A percentile compares a stretch with the other conserved stretches of the same genome.
Conservation (phyloP, 1,284 basidiomycete species). For the Cutaneotrichosporon sp. region DNA sequence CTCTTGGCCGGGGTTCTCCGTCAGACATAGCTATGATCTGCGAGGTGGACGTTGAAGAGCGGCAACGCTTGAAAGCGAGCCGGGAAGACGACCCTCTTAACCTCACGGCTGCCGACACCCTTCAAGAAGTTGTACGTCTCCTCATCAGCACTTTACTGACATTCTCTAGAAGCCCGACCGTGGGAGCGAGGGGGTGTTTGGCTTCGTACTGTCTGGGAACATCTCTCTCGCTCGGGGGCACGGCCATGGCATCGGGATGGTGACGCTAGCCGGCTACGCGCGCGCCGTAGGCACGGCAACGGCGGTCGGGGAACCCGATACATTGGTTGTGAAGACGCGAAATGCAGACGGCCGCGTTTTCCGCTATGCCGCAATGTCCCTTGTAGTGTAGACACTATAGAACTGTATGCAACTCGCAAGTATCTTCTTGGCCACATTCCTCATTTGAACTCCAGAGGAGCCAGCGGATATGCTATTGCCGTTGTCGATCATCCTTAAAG, state of each 20-base stretch:
- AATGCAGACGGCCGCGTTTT: slow-evolving; percentile 50
- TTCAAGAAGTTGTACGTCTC: background rate
- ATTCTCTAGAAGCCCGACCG: slow-evolving; percentile 40
- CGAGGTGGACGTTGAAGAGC: slow-evolving; percentile 54
- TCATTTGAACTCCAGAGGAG: too few species aligned
- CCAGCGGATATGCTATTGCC: too few species aligned
- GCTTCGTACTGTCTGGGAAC: slow-evolving; percentile 73
- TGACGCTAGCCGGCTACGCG: slow-evolving; percentile 58
- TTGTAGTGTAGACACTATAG: too few species aligned
- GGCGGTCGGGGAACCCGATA: slow-evolving; percentile 33
- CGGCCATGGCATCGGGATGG: slow-evolving; percentile 66
- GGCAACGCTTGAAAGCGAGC: slow-evolving; percentile 50
- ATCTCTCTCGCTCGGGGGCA: slow-evolving; percentile 68
- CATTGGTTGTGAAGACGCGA: slow-evolving; percentile 49
- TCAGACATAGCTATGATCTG: slow-evolving; percentile 69
- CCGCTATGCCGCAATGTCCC: slow-evolving; percentile 17
- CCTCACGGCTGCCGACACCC: background rate
- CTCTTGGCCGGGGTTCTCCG: slow-evolving; percentile 64
- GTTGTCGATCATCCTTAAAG: too few species aligned
- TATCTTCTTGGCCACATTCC: too few species aligned
- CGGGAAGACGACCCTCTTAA: slow-evolving; percentile 29
- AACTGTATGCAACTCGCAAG: too few species aligned
- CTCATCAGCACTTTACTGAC: slow-evolving; percentile 11
- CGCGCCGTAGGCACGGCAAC: slow-evolving; percentile 50
- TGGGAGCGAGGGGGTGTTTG: slow-evolving; percentile 56